Evolutionary conservation across 2,329 filamentous ascomycete species (phyloP), one percentile per base, ranked within the genome.

Genomic region (Colletotrichum plurivorum): DNA sequence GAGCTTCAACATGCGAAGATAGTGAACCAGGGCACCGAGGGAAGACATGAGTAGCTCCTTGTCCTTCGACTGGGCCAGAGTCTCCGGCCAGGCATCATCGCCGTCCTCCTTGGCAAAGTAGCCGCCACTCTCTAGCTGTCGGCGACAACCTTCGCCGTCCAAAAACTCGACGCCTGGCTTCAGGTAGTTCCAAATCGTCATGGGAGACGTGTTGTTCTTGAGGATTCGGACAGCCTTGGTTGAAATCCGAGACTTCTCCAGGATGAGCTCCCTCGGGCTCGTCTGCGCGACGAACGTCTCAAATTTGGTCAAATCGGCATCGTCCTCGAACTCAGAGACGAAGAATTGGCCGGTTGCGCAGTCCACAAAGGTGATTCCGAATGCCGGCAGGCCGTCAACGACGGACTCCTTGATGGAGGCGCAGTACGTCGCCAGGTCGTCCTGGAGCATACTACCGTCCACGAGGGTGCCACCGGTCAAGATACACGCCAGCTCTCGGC

Each of bases 361-460:
- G 77, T 99, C 96, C 12, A 97, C 94, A 80, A 98, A 98, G 0
- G 94, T 92, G 59, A 99, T 90, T 9, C 96, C 96, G 78, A 99
- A 99, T 0, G 90, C 90, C 5, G 96, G 95, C 31, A 90, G 84
- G 61, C 91, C 92, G 70, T 96, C 90, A 1, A 89, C 84, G 12
- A 93, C 84, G 1, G 89, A 89, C 77, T 95, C 93, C 78, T 99
- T 99, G 82, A 99, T 96, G 2, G 96, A 93, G 61, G 96, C 94
- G 78, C 96, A 99, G 80, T 94, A 98, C 0, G 94, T 97, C 2
- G 96, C 94, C 92, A 97, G 97, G 79, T 99, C 96, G 76, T 97
- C 94, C 78, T 98, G 95, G 48, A 99, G 88, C 96, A 99, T 99
- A 73, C 93, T 91, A 16, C 94, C 95, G 70, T 99, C 96, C 5